Evolutionary conservation across 306 rosid genomes (phyloP).

Genomic region (Cucumis hystrix): DNA sequence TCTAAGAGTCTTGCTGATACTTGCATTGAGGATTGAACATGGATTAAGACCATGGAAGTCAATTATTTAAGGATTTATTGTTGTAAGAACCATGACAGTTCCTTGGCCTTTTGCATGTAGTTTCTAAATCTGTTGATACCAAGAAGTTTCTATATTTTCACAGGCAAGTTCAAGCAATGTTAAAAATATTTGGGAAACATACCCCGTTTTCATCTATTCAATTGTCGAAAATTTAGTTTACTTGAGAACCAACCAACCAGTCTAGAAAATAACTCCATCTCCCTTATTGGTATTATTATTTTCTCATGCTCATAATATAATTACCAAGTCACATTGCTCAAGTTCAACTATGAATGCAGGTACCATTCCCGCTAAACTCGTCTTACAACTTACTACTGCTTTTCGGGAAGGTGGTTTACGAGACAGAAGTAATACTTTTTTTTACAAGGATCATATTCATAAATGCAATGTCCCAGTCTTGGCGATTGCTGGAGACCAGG

Average conservation of each 20-base stretch:
- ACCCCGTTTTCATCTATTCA: not conserved
- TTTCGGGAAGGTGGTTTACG: constrained; percentile 80
- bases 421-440: constrained; percentile 47
- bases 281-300: not conserved
- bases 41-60: not conserved
- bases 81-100: not conserved
- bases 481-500: constrained; percentile 88
- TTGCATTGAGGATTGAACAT: not conserved
- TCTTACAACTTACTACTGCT: constrained; percentile 88
- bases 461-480: constrained; percentile 56
- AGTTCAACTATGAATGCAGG: constrained; percentile 35
- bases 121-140: not conserved
- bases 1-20: not conserved
- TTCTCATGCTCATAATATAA: not conserved
- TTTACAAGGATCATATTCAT: constrained; percentile 70
- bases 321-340: not conserved
- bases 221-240: not conserved
- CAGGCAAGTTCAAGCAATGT: not conserved
- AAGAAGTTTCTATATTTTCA: not conserved
- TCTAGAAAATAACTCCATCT: not conserved
- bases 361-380: constrained; percentile 82
- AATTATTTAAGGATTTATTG: not conserved
- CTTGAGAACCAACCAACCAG: not conserved
- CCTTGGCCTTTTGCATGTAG: not conserved
- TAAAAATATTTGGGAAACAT: not conserved